phyloP scores from a whole-genome alignment of 371 early-diverging fungal genomes.

The Mucor plumbeus region DNA sequence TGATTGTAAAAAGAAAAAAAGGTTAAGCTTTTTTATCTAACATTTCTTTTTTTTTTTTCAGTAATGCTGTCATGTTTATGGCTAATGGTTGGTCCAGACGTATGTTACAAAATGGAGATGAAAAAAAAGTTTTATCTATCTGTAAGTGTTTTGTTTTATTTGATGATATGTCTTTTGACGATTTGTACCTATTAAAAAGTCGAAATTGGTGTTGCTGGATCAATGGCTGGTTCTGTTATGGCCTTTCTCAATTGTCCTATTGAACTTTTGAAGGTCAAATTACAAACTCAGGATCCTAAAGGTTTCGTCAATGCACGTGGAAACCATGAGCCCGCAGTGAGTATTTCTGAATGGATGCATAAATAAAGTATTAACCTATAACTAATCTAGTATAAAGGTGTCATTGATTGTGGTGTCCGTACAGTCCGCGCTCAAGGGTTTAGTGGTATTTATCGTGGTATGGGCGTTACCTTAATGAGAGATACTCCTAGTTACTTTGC shows the following conservation, averaged over 20 bases:
- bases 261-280: conserved; percentile 82
- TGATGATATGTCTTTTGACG: not conserved
- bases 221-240: conserved; percentile 82
- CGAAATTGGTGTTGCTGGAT: conserved; percentile 75
- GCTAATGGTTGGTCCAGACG: conserved; percentile 78
- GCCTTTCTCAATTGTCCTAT: conserved; percentile 85
- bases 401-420: conserved; percentile 75
- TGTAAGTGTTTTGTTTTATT: conserved; percentile 18
- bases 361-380: not conserved
- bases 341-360: conserved; percentile 17
- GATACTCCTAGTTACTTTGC: conserved; percentile 83
- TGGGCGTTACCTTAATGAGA: conserved; percentile 76
- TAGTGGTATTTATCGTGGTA: conserved; percentile 79
- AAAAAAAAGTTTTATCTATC: conserved; percentile 46
- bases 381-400: conserved; percentile 63
- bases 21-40: not conserved
- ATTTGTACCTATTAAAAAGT: not conserved
- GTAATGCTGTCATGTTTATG: conserved; percentile 86
- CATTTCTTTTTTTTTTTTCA: conserved; percentile 19
- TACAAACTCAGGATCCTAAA: conserved; percentile 74
- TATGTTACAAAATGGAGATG: conserved; percentile 60
- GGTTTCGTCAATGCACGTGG: conserved; percentile 44
- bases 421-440: conserved; percentile 72
- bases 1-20: no score
- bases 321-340: conserved; percentile 52